phyloP scores from a whole-genome alignment of 352 stramenopile species.

The Elongisporangium anandrum region DNA sequence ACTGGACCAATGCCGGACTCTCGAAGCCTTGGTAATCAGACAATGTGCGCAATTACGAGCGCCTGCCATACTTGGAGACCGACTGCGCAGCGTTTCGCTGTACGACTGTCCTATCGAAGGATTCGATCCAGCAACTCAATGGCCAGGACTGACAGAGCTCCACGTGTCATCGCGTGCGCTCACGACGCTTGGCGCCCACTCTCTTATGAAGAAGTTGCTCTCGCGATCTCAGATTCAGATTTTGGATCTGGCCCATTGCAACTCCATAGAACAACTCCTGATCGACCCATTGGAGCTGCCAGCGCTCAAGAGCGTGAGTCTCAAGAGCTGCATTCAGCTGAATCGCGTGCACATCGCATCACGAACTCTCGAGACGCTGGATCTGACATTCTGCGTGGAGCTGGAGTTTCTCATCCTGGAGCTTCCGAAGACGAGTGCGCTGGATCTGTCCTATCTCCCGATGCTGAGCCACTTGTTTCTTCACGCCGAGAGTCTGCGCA shows the following conservation, averaged over 20 bases:
- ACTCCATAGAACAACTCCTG: slow-evolving; percentile 50
- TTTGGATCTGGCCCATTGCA: slow-evolving; percentile 41
- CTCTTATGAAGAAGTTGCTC: slow-evolving; percentile 43
- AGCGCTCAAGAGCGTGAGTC: slow-evolving; percentile 26
- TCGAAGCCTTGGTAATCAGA: slow-evolving; percentile 39
- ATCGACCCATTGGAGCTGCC: slow-evolving; percentile 55
- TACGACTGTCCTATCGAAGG: slow-evolving; percentile 36
- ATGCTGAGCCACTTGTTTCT: slow-evolving; percentile 53
- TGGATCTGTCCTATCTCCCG: slow-evolving; percentile 67
- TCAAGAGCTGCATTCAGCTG: slow-evolving; percentile 45
- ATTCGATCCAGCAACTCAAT: slow-evolving; percentile 34
- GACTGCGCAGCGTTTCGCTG: slow-evolving; percentile 32
- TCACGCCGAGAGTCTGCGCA: slow-evolving; percentile 28
- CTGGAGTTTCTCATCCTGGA: slow-evolving; percentile 48
- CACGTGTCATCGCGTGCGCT: slow-evolving; percentile 43
- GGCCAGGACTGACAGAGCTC: slow-evolving; percentile 44
- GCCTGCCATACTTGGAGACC: slow-evolving; percentile 27
- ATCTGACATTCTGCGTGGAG: slow-evolving; percentile 37
- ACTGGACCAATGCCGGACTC: slow-evolving; percentile 24
- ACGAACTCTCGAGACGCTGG: slow-evolving; percentile 26
- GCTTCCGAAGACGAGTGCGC: slow-evolving; percentile 15
- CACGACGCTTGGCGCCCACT: slow-evolving; percentile 26
- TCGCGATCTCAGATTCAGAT: slow-evolving; percentile 15
- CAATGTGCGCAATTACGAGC: slow-evolving; percentile 61
- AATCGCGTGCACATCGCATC: slow-evolving; percentile 54